phyloP scores from a whole-genome alignment of 352 stramenopile genomes.

The Phytophthora ramorum region DNA sequence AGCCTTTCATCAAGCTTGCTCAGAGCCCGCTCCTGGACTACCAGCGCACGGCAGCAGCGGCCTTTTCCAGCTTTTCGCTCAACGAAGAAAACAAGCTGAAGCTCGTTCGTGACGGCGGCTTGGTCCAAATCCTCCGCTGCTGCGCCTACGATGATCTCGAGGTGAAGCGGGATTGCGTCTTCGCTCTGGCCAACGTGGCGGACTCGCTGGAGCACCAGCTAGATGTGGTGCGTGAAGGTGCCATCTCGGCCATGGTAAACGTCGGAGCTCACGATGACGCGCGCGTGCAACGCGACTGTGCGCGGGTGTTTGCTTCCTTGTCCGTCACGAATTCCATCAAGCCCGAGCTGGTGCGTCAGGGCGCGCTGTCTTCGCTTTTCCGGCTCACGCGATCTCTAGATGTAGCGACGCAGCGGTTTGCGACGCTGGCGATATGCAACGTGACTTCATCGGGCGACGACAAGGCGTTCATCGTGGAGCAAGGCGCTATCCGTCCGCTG shows the following conservation, averaged over 20 bases:
- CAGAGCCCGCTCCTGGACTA: slow-evolving; percentile 92
- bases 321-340: slow-evolving; percentile 89
- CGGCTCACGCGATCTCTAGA: slow-evolving; percentile 94
- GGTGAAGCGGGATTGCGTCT: slow-evolving; percentile 92
- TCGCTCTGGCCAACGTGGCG: slow-evolving; percentile 94
- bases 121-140: slow-evolving; percentile 91
- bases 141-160: slow-evolving; percentile 92
- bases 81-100: slow-evolving; percentile 95
- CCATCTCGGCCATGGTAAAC: slow-evolving; percentile 80
- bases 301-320: slow-evolving; percentile 92
- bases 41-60: slow-evolving; percentile 92
- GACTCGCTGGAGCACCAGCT: slow-evolving; percentile 91
- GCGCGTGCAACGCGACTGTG: slow-evolving; percentile 93
- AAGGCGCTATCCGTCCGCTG: slow-evolving; percentile 92
- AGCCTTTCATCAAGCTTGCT: slow-evolving; percentile 93
- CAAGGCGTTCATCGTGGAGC: slow-evolving; percentile 92
- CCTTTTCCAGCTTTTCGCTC: slow-evolving; percentile 92
- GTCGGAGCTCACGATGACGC: slow-evolving; percentile 85
- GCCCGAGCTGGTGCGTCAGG: slow-evolving; percentile 84
- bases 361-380: slow-evolving; percentile 90
- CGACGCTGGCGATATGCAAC: slow-evolving; percentile 96
- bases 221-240: slow-evolving; percentile 91
- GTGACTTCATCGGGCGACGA: slow-evolving; percentile 78
- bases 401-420: slow-evolving; percentile 93
- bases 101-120: slow-evolving; percentile 92